A percentile compares a stretch with the other conserved stretches of the same genome.
Conservation (phyloP, 2,329 filamentous ascomycete genomes). For the Pseudogymnoascus sp. region DNA sequence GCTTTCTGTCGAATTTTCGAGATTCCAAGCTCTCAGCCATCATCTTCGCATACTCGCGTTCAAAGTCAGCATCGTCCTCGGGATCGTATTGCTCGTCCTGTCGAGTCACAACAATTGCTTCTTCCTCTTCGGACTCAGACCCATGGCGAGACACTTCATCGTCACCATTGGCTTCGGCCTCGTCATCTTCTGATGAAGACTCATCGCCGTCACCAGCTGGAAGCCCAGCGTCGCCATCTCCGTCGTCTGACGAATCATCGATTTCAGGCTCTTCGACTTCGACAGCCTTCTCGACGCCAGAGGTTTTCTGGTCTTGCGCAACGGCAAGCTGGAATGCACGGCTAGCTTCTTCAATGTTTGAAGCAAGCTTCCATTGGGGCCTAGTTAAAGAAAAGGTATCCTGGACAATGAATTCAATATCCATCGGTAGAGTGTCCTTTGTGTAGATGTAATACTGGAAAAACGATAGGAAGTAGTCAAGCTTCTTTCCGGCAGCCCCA, state of each 20-base stretch:
- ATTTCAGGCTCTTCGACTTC: slow-evolving; percentile 69
- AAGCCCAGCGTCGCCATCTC: slow-evolving; percentile 49
- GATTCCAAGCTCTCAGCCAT: slow-evolving; percentile 97
- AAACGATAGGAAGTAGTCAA: slow-evolving; percentile 95
- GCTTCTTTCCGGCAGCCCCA: slow-evolving; percentile 87
- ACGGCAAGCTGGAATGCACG: slow-evolving; percentile 81
- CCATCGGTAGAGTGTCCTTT: slow-evolving; percentile 86
- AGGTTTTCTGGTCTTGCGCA: slow-evolving; percentile 76
- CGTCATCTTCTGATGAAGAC: slow-evolving; percentile 38
- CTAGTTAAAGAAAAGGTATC: slow-evolving; percentile 79
- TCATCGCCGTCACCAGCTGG: slow-evolving; percentile 39
- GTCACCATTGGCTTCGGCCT: slow-evolving; percentile 39
- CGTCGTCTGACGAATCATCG: slow-evolving; percentile 62
- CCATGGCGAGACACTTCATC: slow-evolving; percentile 42
- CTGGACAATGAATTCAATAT: slow-evolving; percentile 92
- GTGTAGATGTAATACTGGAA: slow-evolving; percentile 95
- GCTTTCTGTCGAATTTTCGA: slow-evolving; percentile 90
- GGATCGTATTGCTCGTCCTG: slow-evolving; percentile 86
- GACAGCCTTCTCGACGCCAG: slow-evolving; percentile 56
- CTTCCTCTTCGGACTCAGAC: slow-evolving; percentile 66
- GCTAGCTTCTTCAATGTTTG: slow-evolving; percentile 72
- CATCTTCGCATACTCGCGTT: slow-evolving; percentile 95
- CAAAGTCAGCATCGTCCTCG: slow-evolving; percentile 93
- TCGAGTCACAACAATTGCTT: slow-evolving; percentile 84
- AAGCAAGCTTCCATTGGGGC: slow-evolving; percentile 85